These are phyloP conservation scores for Neopestalotiopsis rosae DNA, from an alignment of 2,329 filamentous ascomycete genomes.

Conservation along the genomic window DNA sequence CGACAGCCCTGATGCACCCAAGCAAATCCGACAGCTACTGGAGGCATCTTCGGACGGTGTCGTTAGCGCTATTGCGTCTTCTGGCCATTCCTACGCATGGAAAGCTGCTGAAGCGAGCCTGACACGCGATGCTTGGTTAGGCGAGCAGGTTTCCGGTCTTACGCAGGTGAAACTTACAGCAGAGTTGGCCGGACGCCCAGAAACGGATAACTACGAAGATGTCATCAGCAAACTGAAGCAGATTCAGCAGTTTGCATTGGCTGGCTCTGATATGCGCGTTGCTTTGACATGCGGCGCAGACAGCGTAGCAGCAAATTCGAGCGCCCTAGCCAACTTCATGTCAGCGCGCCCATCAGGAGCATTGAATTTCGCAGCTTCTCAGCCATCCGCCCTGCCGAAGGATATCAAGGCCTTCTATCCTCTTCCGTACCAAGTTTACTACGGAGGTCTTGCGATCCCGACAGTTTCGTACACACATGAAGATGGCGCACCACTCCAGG, in stretches of 20 bases:
- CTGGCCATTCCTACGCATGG: constrained; percentile 86
- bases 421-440: constrained; percentile 96
- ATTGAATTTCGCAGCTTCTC: constrained; percentile 41
- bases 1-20: constrained; percentile 78
- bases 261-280: constrained; percentile 72
- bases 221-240: constrained; percentile 83
- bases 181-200: constrained; percentile 74
- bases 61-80: constrained; percentile 88
- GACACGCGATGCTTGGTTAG: constrained; percentile 71
- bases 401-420: constrained; percentile 86
- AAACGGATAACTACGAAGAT: constrained; percentile 72
- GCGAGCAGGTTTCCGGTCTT: constrained; percentile 88
- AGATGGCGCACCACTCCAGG: constrained; percentile 80
- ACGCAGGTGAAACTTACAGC: constrained; percentile 87
- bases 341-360: constrained; percentile 56
- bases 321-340: constrained; percentile 75
- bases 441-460: constrained; percentile 81
- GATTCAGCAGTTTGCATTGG: constrained; percentile 81
- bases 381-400: constrained; percentile 42
- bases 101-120: constrained; percentile 83
- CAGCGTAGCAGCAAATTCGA: constrained; percentile 72
- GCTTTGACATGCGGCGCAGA: constrained; percentile 86
- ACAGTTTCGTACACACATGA: constrained; percentile 83
- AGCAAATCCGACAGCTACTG: constrained; percentile 84
- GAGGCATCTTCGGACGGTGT: constrained; percentile 88